Evolutionary conservation across 2,329 filamentous ascomycete species (phyloP).

Genomic region (Colletotrichum spaethianum): DNA sequence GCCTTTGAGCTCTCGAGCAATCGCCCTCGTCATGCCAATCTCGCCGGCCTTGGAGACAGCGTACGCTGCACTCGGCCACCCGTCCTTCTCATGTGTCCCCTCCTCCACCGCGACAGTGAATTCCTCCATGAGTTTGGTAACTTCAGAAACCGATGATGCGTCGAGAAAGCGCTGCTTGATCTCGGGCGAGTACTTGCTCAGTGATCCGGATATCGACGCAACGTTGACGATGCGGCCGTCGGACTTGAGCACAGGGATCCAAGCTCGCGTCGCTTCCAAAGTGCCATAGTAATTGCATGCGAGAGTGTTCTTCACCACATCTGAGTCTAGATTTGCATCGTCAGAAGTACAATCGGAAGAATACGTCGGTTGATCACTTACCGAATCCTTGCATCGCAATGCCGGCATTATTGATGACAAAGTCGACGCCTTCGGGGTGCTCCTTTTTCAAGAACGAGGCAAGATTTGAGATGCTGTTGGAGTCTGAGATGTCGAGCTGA

Average conservation of each 20-base stretch:
- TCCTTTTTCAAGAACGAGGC: constrained; percentile 56
- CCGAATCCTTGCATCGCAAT: constrained; percentile 62
- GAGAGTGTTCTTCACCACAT: constrained; percentile 64
- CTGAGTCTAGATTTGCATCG: constrained; percentile 37
- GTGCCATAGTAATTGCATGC: constrained; percentile 68
- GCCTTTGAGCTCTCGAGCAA: constrained; percentile 52
- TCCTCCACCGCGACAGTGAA: constrained; percentile 62
- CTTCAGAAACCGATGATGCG: constrained; percentile 56
- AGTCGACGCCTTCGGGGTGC: constrained; percentile 64
- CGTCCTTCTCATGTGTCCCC: constrained; percentile 60
- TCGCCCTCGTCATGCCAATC: constrained; percentile 56
- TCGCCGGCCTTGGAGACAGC: constrained; percentile 61
- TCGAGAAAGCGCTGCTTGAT: constrained; percentile 59
- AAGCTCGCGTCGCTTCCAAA: constrained; percentile 57
- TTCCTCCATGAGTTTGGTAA: constrained; percentile 63
- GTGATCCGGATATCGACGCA: constrained; percentile 58
- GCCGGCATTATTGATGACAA: constrained; percentile 68
- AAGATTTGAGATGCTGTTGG: constrained; percentile 59
- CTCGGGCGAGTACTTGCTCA: constrained; percentile 61
- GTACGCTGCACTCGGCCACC: constrained; percentile 66
- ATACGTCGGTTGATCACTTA: constrained; percentile 39
- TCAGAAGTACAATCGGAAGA: not conserved
- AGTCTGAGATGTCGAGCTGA: constrained; percentile 62
- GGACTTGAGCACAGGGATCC: constrained; percentile 61
- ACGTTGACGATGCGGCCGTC: constrained; percentile 65